Conservation (phyloP, 2,329 filamentous ascomycete species). For the Diaporthe vexans region DNA sequence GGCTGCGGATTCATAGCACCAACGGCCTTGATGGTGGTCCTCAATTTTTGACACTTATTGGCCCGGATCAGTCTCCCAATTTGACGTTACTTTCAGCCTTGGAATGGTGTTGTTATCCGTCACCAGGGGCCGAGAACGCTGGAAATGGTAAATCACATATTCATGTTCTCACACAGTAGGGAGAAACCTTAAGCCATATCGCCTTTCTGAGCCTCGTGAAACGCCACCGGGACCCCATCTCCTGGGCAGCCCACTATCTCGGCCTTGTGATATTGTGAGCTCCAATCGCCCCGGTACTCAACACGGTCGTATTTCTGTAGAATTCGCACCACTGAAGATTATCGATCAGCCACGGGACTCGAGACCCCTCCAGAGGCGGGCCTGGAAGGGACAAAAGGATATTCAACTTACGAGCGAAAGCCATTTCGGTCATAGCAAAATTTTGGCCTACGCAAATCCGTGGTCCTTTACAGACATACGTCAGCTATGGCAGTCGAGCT, state of each 20-base stretch:
- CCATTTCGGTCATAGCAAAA: conserved; percentile 72
- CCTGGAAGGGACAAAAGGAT: neutral
- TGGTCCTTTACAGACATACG: conserved; percentile 45
- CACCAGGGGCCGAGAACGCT: neutral
- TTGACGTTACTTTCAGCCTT: neutral
- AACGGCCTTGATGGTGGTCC: neutral
- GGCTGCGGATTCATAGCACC: neutral
- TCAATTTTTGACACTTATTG: neutral
- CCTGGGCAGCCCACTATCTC: conserved; percentile 61
- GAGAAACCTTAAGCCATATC: conserved; percentile 42
- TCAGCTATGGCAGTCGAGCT: neutral
- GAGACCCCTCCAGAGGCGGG: neutral
- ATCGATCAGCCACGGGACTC: conserved; percentile 51
- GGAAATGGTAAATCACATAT: neutral
- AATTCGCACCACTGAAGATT: conserved; percentile 60
- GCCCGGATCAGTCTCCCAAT: neutral
- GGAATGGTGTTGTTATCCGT: neutral
- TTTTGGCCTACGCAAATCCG: conserved; percentile 70
- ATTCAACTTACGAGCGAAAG: conserved; percentile 57
- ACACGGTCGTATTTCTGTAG: conserved; percentile 72
- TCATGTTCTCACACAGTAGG: neutral
- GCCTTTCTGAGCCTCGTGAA: conserved; percentile 51
- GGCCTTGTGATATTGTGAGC: conserved; percentile 59
- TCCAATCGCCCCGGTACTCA: conserved; percentile 62
- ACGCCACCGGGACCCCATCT: conserved; percentile 57